These are phyloP conservation scores for Diphasiastrum complanatum DNA, from an alignment of 83 land plant genomes.

Conservation along the genomic window DNA sequence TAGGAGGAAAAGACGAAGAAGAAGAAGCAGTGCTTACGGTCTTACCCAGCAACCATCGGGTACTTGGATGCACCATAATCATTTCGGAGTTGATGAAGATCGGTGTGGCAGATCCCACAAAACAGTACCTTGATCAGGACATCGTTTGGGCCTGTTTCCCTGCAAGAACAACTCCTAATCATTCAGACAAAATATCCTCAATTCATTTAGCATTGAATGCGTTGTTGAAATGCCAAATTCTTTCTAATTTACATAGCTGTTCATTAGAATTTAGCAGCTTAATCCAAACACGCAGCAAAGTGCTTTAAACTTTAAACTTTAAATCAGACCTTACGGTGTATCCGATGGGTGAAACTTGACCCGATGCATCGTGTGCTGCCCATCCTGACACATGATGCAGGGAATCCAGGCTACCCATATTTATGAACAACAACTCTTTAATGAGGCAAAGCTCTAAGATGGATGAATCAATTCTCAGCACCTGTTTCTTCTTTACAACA, in stretches of 20 bases:
- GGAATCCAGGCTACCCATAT: not conserved
- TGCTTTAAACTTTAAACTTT: not conserved
- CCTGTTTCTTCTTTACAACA: no score
- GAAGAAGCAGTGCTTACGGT: not conserved
- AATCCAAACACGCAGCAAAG: not conserved
- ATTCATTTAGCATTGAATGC: no score
- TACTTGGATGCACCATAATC: not conserved
- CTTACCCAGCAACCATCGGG: slow-evolving; percentile 14
- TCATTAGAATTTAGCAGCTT: not conserved
- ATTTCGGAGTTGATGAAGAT: slow-evolving; percentile 6
- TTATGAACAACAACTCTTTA: not conserved
- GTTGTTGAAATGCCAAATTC: not conserved
- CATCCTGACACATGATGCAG: not conserved
- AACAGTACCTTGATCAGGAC: slow-evolving; percentile 4
- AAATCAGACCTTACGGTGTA: not conserved
- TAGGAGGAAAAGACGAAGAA: not conserved
- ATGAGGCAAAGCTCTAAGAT: no score
- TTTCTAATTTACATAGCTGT: not conserved
- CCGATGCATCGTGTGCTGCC: not conserved
- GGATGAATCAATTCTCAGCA: no score
- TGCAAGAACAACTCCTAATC: no score
- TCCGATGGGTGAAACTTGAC: no score
- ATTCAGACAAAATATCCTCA: no score
- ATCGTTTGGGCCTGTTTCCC: not conserved
- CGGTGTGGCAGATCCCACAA: slow-evolving; percentile 11